phyloP scores from a whole-genome alignment of 805 yeast species.

The Saturnispora silvae region DNA sequence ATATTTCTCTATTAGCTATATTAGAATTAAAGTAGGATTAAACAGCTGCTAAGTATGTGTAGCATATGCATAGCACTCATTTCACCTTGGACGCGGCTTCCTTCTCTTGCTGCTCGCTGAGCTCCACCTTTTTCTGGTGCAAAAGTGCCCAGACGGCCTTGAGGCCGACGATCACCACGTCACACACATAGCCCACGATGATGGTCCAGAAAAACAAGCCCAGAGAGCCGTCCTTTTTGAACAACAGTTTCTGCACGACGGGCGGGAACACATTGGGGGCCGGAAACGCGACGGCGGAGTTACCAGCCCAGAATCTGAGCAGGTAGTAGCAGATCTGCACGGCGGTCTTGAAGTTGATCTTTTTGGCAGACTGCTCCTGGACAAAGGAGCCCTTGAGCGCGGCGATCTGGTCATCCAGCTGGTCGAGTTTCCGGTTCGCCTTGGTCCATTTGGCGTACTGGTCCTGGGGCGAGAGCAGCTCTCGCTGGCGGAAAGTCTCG shows the following conservation, averaged over 20 bases:
- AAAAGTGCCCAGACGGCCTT: background rate
- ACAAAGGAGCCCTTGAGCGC: conserved; percentile 2
- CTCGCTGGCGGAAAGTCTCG: conserved; percentile 24
- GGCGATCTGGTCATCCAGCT: conserved; percentile 42
- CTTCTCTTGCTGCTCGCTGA: too few species aligned
- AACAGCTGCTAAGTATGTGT: too few species aligned
- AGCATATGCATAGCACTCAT: too few species aligned
- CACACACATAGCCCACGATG: background rate
- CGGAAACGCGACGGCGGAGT: background rate
- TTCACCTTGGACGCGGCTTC: too few species aligned
- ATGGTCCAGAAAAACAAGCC: conserved; percentile 4
- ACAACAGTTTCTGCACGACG: background rate
- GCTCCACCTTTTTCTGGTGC: too few species aligned
- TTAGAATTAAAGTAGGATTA: too few species aligned
- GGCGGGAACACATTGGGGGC: conserved; percentile 2
- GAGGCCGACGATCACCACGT: background rate
- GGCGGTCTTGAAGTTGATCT: background rate
- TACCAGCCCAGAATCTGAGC: conserved; percentile 1
- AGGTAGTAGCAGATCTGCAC: conserved; percentile 1
- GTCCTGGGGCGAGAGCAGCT: conserved; percentile 73
- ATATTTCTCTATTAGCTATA: too few species aligned
- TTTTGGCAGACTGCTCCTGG: background rate
- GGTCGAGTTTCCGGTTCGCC: conserved; percentile 61
- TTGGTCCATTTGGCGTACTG: conserved; percentile 95
- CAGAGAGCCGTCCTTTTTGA: conserved; percentile 2